Evolutionary conservation across 2,329 filamentous ascomycete species (phyloP).

Genomic region (Talaromyces sp.): DNA sequence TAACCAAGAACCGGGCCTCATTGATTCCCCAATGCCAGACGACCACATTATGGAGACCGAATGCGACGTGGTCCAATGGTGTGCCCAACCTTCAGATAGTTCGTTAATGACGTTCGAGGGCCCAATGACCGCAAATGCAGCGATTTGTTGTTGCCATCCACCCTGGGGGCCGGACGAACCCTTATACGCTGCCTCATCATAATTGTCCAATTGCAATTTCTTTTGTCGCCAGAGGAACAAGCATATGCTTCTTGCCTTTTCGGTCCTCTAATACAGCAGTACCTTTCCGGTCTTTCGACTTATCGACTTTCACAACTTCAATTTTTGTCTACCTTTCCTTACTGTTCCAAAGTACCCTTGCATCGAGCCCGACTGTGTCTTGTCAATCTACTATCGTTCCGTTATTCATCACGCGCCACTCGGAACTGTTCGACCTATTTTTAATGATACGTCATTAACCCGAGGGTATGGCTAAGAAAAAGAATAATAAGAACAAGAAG

Average conservation of each 20-base stretch:
- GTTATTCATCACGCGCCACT: constrained; percentile 26
- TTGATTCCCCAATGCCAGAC: constrained; percentile 26
- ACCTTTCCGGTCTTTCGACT: constrained; percentile 24
- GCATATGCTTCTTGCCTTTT: constrained; percentile 32
- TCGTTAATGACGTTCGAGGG: constrained; percentile 37
- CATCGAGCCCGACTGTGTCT: constrained; percentile 28
- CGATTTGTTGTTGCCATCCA: constrained; percentile 30
- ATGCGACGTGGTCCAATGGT: constrained; percentile 49
- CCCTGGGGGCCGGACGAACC: constrained; percentile 30
- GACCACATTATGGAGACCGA: constrained; percentile 29
- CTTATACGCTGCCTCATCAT: constrained; percentile 42
- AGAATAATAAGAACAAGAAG: constrained; percentile 40
- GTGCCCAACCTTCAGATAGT: constrained; percentile 32
- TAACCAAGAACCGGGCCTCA: constrained; percentile 28
- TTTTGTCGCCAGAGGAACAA: constrained; percentile 33
- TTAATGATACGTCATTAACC: constrained; percentile 35
- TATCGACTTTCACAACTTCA: constrained; percentile 27
- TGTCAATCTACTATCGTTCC: constrained; percentile 31
- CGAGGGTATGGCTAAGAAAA: constrained; percentile 41
- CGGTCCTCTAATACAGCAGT: constrained; percentile 33
- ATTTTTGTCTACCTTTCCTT: constrained; percentile 24
- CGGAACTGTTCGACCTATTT: constrained; percentile 22
- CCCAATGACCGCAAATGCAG: constrained; percentile 32
- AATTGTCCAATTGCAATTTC: constrained; percentile 27
- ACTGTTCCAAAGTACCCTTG: constrained; percentile 28